phyloP scores from a whole-genome alignment of 257 asterid genomes.

The Solanum arcanum region DNA sequence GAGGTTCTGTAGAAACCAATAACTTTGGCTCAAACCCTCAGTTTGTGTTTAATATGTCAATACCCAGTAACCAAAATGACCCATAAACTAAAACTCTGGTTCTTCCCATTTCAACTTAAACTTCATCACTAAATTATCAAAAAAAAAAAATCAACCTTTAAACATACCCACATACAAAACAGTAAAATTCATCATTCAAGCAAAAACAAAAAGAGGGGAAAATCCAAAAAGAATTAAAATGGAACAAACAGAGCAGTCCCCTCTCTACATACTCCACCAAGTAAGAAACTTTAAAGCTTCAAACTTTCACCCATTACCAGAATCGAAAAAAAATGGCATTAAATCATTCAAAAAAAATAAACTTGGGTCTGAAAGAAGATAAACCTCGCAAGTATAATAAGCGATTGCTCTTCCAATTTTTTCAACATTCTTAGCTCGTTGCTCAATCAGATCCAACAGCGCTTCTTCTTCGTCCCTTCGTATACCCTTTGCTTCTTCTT shows the following conservation, averaged over 20 bases:
- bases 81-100: neutral
- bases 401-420: neutral
- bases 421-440: constrained; percentile 5
- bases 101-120: neutral
- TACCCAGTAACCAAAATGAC: neutral
- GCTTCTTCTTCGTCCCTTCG: constrained; percentile 13
- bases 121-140: neutral
- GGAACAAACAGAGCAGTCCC: neutral
- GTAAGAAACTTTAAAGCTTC: neutral
- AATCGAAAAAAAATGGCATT: neutral
- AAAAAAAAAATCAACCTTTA: neutral
- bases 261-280: neutral
- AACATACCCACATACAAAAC: neutral
- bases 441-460: neutral
- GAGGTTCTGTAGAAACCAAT: neutral
- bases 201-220: neutral
- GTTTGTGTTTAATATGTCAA: neutral
- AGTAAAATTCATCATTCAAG: neutral
- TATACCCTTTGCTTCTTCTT: neutral
- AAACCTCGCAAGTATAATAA: constrained; percentile 1
- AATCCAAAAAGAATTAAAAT: neutral
- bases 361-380: neutral
- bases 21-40: neutral
- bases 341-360: neutral
- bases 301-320: neutral